Conservation (phyloP, 768 basidiomycete species). For the Lentinula lateritia region DNA sequence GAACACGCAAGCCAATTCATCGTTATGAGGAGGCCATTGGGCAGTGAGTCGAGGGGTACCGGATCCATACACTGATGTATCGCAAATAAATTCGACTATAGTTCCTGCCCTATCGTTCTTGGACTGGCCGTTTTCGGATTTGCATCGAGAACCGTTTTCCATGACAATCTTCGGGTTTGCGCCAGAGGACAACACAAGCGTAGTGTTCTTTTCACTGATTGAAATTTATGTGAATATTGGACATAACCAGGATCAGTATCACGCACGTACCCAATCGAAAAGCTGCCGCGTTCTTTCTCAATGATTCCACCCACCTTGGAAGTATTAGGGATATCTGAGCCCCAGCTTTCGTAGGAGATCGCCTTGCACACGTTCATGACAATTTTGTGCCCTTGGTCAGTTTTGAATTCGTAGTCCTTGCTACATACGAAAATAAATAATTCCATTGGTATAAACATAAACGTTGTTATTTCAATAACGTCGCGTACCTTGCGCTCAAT, state of each 20-base stretch:
- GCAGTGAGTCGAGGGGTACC: constrained; percentile 55
- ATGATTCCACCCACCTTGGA: constrained; percentile 60
- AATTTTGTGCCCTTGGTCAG: constrained; percentile 39
- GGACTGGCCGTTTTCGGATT: constrained; percentile 28
- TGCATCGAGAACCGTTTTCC: constrained; percentile 62
- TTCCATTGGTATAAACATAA: neutral
- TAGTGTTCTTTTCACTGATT: constrained; percentile 56
- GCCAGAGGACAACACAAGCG: constrained; percentile 27
- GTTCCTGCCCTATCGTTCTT: constrained; percentile 50
- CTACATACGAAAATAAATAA: constrained; percentile 29
- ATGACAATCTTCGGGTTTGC: constrained; percentile 44
- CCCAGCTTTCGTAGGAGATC: constrained; percentile 54
- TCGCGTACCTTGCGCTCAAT: constrained; percentile 49
- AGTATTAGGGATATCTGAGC: constrained; percentile 42
- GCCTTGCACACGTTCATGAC: constrained; percentile 62
- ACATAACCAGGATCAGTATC: neutral
- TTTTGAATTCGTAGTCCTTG: constrained; percentile 56
- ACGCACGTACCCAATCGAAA: constrained; percentile 60
- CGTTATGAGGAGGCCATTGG: constrained; percentile 60
- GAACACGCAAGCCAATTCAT: constrained; percentile 67
- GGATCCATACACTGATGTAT: constrained; percentile 50
- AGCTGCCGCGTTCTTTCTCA: constrained; percentile 57
- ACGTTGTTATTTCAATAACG: neutral
- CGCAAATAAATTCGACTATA: constrained; percentile 74
- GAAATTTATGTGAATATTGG: neutral